These are phyloP conservation scores for Allantophomopsis lycopodina DNA, from an alignment of 2,329 filamentous ascomycete species.

Conservation along the genomic window DNA sequence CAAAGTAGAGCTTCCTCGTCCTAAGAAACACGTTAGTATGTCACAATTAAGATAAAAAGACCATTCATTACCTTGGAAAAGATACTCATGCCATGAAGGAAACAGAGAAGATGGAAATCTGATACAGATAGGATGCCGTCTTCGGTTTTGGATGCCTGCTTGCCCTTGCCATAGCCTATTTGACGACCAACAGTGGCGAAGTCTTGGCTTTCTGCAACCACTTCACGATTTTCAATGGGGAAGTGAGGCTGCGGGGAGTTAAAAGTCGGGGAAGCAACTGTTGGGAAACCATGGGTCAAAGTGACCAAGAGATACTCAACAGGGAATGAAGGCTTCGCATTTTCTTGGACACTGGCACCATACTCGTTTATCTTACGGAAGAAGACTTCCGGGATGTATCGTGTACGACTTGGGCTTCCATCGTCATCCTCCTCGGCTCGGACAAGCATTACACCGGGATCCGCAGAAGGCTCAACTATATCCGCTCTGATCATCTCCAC, in stretches of 20 bases:
- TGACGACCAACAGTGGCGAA: conserved; percentile 48
- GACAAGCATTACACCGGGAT: conserved; percentile 88
- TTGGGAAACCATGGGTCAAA: conserved; percentile 90
- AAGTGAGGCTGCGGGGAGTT: conserved; percentile 50
- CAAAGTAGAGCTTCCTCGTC: conserved; percentile 81
- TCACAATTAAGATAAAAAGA: conserved; percentile 7
- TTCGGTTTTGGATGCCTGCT: conserved; percentile 41
- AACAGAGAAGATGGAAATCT: conserved; percentile 90
- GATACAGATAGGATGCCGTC: conserved; percentile 59
- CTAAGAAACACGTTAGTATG: conserved; percentile 30
- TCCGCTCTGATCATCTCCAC: conserved; percentile 96
- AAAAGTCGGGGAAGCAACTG: conserved; percentile 64
- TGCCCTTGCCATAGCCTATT: conserved; percentile 48
- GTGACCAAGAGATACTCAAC: conserved; percentile 95
- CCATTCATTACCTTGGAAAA: conserved; percentile 58
- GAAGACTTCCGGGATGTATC: conserved; percentile 96
- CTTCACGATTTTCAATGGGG: conserved; percentile 82
- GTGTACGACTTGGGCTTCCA: conserved; percentile 48
- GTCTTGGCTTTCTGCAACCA: conserved; percentile 78
- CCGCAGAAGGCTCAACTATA: conserved; percentile 87
- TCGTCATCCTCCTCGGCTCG: conserved; percentile 83
- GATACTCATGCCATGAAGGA: conserved; percentile 66
- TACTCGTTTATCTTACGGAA: conserved; percentile 95
- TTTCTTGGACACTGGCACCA: conserved; percentile 89
- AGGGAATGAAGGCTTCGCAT: conserved; percentile 90